Base-by-base conservation (phyloP, 495 filamentous ascomycete genomes). In the Darksidea phi region DNA sequence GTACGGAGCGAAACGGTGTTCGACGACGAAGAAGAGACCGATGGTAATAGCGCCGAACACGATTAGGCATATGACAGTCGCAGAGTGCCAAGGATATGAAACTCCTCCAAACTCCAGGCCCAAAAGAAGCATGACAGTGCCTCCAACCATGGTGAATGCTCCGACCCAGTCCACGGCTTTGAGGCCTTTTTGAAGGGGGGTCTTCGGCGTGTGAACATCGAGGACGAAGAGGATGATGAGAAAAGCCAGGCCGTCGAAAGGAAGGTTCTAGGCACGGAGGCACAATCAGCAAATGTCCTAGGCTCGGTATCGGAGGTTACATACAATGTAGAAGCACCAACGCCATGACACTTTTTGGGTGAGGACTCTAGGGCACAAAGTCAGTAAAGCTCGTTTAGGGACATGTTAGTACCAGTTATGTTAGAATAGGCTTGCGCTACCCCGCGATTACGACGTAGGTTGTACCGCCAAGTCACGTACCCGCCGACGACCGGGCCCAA, bases 161-260 rank as follows among this genome's bases (percentile, higher is more conserved):
- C 90, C 89, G 8, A 82, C 63, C 88, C 88, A 92, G 73, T 95
- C 89, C 34, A 93, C 86, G 7, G 84, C 84, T 51, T 82, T 84
- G 6, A 95, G 71, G 1, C 91, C 91, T 34, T 85, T 80, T 1
- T 76, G 52, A 32, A 96, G 74, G 0, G 86, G 82, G 0, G 90
- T 92, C 59, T 83, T 83, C 0, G 90, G 88, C 25, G 87, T 89
- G 65, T 94, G 81, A 41, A 95, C 77, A 64, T 88, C 82, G 20
- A 95, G 77, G 71, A 90, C 87, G 65, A 90, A 79, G 38, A 84
- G 70, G 18, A 95, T 74, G 32, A 89, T 79, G 25, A 81, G 57
- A 46, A 90, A 81, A 0, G 87, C 88, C 12, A 86, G 56, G 25
- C 87, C 86, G n/a, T 84, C 85, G 48, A 92, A 80, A 2, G 90